Evolutionary conservation across 257 asterid species (phyloP).

Genomic region (Solanum medicagineum): DNA sequence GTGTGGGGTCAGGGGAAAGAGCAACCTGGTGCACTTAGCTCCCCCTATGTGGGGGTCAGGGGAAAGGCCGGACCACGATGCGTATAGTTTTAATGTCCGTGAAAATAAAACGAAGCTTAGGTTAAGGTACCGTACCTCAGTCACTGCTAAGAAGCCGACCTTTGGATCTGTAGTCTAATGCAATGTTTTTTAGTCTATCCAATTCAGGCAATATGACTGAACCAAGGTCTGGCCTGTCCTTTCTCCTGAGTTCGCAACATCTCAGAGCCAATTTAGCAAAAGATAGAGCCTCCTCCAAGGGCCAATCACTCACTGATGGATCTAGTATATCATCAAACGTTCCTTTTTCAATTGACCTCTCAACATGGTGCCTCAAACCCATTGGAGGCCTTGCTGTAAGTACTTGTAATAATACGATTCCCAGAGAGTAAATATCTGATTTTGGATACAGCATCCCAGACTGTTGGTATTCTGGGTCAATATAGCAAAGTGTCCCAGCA

Average conservation of each 20-base stretch:
- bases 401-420: slow-evolving; percentile 55
- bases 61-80: neutral
- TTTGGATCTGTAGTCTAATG: slow-evolving; percentile 5
- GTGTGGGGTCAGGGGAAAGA: neutral
- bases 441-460: slow-evolving; percentile 78
- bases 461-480: slow-evolving; percentile 93
- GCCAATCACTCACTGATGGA: slow-evolving; percentile 64
- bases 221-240: slow-evolving; percentile 80
- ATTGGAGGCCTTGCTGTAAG: slow-evolving; percentile 66
- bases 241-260: slow-evolving; percentile 81
- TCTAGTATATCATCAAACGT: slow-evolving; percentile 45
- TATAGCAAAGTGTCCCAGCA: slow-evolving; percentile 96
- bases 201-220: slow-evolving; percentile 59
- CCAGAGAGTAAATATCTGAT: slow-evolving; percentile 77
- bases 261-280: slow-evolving; percentile 53
- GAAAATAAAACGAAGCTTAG: neutral
- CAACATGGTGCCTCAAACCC: slow-evolving; percentile 61
- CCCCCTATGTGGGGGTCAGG: neutral
- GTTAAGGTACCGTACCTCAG: slow-evolving; percentile 8
- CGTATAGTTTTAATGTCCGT: neutral
- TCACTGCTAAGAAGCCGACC: slow-evolving; percentile 14
- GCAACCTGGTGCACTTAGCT: neutral
- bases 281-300: slow-evolving; percentile 58
- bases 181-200: slow-evolving; percentile 37
- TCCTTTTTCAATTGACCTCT: slow-evolving; percentile 50